Evolutionary conservation across 495 filamentous ascomycete genomes (phyloP), one percentile per base, ranked within the genome.

Genomic region (Penicillium parvum): DNA sequence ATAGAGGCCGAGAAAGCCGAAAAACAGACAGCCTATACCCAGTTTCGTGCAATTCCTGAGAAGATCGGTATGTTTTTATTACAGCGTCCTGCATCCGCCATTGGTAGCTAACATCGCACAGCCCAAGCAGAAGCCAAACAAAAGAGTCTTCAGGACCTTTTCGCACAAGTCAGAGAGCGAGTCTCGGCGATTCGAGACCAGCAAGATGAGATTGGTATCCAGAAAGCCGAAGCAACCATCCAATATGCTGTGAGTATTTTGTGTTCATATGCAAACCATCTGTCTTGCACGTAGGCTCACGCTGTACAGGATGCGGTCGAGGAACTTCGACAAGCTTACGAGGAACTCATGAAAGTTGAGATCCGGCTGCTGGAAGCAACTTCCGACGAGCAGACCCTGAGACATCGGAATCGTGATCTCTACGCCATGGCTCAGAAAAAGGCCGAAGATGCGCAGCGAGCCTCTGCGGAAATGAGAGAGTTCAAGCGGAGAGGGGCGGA

Each of bases 321-420:
- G 20, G 50, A 58, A 14, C 73, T 95, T 16, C 78, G 78, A 9
- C 56, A 63, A 20, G 60, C 74, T 7, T 78, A 86, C 40, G 73
- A 83, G 28, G 74, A 78, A 21, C 69, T 89, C 8, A 58, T 88
- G 10, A 81, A 87, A 53, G 73, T 74, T 2, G 75, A 86, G 42
- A 61, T 96, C 30, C 71, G 77, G 33, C 67, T 81, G 5, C 71
- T 90, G 21, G 94, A 98, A 66, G 90, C 88, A 0, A 59, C 68
- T 7, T 96, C 90, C 0, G 92, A 96, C 49, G 59, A 85, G 4
- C 76, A 81, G 37, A 69, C 66, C 9, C 66, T 95, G 5, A 74
- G 74, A 51, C 64, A 64, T 11, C 83, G 79, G 23, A 87, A 88
- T 49, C 37, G 51, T 3, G 73, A 81, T 11, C 78, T 86, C 32